Evolutionary conservation across 164 flowering plant species (phyloP), one percentile per base, ranked within the genome.

Genomic region (Paratinospora sagittata): DNA sequence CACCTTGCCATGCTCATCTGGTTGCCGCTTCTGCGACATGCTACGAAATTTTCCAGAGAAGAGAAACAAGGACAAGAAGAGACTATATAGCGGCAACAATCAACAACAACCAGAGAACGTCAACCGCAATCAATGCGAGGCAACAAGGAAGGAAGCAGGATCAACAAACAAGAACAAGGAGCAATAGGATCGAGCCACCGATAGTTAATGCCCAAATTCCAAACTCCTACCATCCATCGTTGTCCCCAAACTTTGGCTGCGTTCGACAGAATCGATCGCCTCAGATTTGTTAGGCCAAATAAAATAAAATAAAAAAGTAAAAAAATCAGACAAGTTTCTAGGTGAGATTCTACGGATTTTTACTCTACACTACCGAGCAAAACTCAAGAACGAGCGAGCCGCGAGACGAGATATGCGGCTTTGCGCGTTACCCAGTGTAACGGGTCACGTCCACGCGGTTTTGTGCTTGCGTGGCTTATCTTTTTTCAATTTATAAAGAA

Each of bases 11-110:
- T 85, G 87, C n/a, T 30, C 34, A 1, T 87, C 90, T 11, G 61
- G 78, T 19, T 82, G 85, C 70, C 91, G 79, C 80, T 87, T 88
- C 80, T 84, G 87, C 52, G 92, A 84, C 96, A 90, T 88, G 66
- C 34, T 68, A 27, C 2, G 27, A 36, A 55, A 7, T 19, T 21
- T 21, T 21, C 24, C 11, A n/a, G 21, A 30, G 34, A 2, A 30
- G 34, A 30, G 4, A 4, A 30, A 30, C 34, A 30, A 30, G 34
- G 3, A n/a, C 24, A 55, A n/a, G 7, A 21, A 0, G 61, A 55
- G 24, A 2, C 26, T 55, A 55, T 55, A 23, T 21, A 9, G 26
- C 24, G 26, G 61, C 61, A 0, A 21, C 24, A 7, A 43, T 21
- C 61, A n/a, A 55, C 58, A 52, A 43, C 17, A 47, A 47, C 55